These are phyloP conservation scores for Lolium rigidum DNA, from an alignment of 176 grass and related monocot species.

Conservation along the genomic window DNA sequence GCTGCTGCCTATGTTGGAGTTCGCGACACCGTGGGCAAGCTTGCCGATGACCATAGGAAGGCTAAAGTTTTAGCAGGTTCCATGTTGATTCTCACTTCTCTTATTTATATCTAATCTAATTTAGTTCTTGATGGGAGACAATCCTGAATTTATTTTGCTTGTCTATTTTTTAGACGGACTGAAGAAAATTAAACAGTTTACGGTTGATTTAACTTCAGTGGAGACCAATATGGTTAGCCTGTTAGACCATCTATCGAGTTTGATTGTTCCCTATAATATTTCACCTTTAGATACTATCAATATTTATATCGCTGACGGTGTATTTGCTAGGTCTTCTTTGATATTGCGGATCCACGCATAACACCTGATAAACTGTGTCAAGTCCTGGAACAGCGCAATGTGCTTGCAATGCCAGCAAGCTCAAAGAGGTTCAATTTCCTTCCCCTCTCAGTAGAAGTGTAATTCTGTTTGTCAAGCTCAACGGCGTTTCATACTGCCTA, in stretches of 20 bases:
- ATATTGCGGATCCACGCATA: slow-evolving; percentile 62
- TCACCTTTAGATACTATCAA: background rate
- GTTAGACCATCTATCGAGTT: background rate
- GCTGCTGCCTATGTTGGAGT: slow-evolving; percentile 84
- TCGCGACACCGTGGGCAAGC: slow-evolving; percentile 67
- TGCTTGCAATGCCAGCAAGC: slow-evolving; percentile 84
- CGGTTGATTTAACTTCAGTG: slow-evolving; percentile 60
- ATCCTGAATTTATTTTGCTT: background rate
- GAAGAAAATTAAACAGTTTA: slow-evolving; percentile 74
- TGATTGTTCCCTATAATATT: background rate
- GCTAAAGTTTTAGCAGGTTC: slow-evolving; percentile 87
- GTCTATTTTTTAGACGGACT: slow-evolving; percentile 65
- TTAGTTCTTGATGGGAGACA: background rate
- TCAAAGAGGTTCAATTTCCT: slow-evolving; percentile 56
- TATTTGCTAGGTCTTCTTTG: slow-evolving; percentile 71
- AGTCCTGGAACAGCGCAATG: slow-evolving; percentile 66
- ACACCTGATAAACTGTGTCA: slow-evolving; percentile 67
- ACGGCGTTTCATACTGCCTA: background rate
- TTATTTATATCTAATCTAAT: background rate
- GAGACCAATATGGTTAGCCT: slow-evolving; percentile 87
- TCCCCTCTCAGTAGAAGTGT: background rate
- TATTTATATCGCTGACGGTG: background rate
- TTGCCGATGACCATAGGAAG: slow-evolving; percentile 80
- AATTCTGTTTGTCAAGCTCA: background rate
- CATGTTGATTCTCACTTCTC: background rate